Percentiles rank a stretch among this genome's conserved stretches.
These are phyloP conservation scores for Lycium ferocissimum DNA, from an alignment of 257 asterid genomes.

Conservation along the genomic window DNA sequence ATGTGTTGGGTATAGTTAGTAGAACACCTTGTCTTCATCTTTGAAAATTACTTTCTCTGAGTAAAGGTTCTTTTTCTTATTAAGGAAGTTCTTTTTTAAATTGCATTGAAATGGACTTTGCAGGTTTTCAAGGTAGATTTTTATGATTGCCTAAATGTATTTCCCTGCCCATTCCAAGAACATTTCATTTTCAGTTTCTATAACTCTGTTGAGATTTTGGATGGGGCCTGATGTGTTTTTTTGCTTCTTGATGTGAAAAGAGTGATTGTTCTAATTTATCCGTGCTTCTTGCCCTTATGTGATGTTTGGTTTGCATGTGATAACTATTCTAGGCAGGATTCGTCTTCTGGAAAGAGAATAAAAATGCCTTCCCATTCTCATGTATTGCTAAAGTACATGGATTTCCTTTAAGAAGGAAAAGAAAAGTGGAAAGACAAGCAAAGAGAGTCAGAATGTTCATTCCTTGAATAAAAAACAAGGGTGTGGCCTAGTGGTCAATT, in stretches of 20 bases:
- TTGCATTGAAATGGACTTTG: not conserved
- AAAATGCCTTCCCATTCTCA: constrained; percentile 2
- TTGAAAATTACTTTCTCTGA: not conserved
- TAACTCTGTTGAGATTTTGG: not conserved
- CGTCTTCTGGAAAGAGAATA: not conserved
- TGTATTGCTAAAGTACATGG: not conserved
- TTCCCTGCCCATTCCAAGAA: not conserved
- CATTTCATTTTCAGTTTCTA: not conserved
- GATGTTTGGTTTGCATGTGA: constrained; percentile 13
- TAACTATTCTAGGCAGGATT: constrained; percentile 13
- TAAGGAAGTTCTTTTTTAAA: not conserved
- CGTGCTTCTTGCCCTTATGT: not conserved
- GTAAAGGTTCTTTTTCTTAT: not conserved
- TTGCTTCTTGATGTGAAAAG: not conserved
- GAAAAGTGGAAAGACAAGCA: not conserved
- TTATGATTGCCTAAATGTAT: not conserved
- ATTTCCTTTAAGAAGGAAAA: not conserved
- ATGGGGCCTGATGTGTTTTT: not conserved
- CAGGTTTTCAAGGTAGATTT: not conserved
- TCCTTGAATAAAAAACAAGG: not conserved
- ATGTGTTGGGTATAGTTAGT: not conserved
- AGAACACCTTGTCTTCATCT: not conserved
- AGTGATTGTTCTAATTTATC: not conserved
- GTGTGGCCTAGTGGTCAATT: not conserved
- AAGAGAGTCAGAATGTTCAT: not conserved